Conservation (phyloP, 1,284 basidiomycete genomes). For the Trichosporon asahii region DNA sequence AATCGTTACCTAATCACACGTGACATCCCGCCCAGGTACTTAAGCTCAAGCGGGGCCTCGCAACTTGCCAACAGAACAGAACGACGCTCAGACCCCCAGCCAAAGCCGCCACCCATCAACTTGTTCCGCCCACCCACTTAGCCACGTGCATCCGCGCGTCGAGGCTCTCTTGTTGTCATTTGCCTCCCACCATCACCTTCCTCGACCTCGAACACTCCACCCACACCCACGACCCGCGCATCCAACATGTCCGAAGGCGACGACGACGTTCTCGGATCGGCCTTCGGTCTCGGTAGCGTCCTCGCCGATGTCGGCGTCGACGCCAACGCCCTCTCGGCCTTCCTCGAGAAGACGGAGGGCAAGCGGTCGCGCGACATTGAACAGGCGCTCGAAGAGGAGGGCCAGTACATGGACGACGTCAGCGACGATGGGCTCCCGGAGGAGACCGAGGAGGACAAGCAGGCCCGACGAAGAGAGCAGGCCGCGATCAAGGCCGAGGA, state of each 20-base stretch:
- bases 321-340: slow-evolving; percentile 30
- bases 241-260: slow-evolving; percentile 24
- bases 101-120: background rate
- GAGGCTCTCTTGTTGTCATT: background rate
- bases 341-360: slow-evolving; percentile 29
- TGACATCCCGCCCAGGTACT: slow-evolving; percentile 1
- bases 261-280: slow-evolving; percentile 37
- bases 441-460: slow-evolving; percentile 31
- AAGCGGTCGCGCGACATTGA: slow-evolving; percentile 37
- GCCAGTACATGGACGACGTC: slow-evolving; percentile 52
- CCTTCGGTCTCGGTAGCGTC: slow-evolving; percentile 38
- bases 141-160: background rate
- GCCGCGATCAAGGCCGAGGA: slow-evolving; percentile 37
- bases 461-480: slow-evolving; percentile 27
- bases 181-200: slow-evolving; percentile 6
- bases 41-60: background rate
- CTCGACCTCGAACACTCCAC: background rate
- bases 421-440: slow-evolving; percentile 37
- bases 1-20: background rate
- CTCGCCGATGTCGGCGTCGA: slow-evolving; percentile 42
- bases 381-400: slow-evolving; percentile 37
- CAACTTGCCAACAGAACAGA: background rate
- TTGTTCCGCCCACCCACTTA: slow-evolving; percentile 8
- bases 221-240: background rate
- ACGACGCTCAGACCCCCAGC: background rate